Evolutionary conservation across 2,329 filamentous ascomycete species (phyloP).

Genomic region (Neurospora crassa): DNA sequence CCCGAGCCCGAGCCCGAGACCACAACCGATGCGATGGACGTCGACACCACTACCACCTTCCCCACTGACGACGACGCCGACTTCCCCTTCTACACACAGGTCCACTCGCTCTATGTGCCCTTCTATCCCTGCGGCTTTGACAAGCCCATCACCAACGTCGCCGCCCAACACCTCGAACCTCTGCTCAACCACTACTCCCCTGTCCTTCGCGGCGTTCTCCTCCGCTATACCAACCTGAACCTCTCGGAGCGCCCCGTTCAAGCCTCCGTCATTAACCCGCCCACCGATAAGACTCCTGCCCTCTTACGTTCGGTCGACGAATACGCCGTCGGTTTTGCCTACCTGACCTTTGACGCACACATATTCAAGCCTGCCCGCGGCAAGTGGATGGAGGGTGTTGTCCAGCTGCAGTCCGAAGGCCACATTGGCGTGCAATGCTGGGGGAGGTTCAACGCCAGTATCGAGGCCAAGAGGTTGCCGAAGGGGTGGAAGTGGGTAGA

Average conservation of each 20-base stretch:
- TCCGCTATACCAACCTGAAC: conserved; percentile 61
- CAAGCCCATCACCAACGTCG: conserved; percentile 59
- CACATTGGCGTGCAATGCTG: conserved; percentile 84
- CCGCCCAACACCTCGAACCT: conserved; percentile 65
- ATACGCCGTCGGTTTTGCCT: conserved; percentile 77
- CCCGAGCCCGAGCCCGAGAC: conserved; percentile 3
- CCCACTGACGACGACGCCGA: conserved; percentile 30
- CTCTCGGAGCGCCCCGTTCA: conserved; percentile 51
- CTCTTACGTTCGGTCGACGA: conserved; percentile 56
- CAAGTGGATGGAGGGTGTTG: conserved; percentile 65
- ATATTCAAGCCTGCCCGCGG: conserved; percentile 70
- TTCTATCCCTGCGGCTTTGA: conserved; percentile 63
- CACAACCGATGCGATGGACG: conserved; percentile 4
- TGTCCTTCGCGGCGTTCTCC: conserved; percentile 61
- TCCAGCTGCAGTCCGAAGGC: conserved; percentile 81
- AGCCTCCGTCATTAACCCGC: conserved; percentile 29
- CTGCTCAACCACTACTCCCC: conserved; percentile 70
- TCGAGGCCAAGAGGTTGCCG: conserved; percentile 69
- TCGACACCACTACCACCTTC: conserved; percentile 6
- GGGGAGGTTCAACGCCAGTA: conserved; percentile 84
- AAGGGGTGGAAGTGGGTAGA: conserved; percentile 71
- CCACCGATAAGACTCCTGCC: conserved; percentile 36
- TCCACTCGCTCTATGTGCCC: conserved; percentile 70
- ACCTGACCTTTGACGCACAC: conserved; percentile 80
- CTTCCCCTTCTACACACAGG: conserved; percentile 71